A percentile compares a stretch with the other conserved stretches of the same genome.
phyloP scores from a whole-genome alignment of 75 land plant genomes.

The Pinus tabuliformis region DNA sequence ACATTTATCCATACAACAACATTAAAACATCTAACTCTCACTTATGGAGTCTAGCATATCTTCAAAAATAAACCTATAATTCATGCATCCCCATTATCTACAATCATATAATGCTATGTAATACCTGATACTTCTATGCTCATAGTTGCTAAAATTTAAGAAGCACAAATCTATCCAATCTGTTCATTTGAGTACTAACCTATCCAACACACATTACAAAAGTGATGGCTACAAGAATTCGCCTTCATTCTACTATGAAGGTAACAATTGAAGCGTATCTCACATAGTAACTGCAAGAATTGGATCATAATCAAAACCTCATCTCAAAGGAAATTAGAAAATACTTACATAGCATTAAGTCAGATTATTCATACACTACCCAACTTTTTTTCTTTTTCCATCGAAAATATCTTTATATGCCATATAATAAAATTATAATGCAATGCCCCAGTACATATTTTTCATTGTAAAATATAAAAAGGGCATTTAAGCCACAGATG shows the following conservation, averaged over 20 bases:
- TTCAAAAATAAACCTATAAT: neutral
- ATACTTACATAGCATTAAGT: neutral
- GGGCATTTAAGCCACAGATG: neutral
- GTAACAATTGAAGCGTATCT: conserved; percentile 67
- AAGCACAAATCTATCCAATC: neutral
- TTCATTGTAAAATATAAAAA: neutral
- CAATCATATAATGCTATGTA: neutral
- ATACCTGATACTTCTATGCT: neutral
- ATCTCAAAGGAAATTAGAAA: neutral
- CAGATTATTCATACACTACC: conserved; percentile 2
- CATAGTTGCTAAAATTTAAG: neutral
- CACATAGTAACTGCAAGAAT: conserved; percentile 56
- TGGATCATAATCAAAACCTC: conserved; percentile 2
- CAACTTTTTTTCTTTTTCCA: no score
- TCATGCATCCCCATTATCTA: neutral
- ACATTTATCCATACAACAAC: neutral
- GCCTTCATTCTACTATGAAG: conserved; percentile 40
- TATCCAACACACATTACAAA: conserved; percentile 68
- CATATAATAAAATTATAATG: neutral
- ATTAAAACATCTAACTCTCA: neutral
- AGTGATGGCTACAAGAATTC: conserved; percentile 67
- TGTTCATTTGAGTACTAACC: conserved; percentile 23
- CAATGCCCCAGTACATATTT: neutral
- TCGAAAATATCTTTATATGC: no score
- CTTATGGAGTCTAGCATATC: neutral